Conservation (phyloP, 108 stramenopile species). For the Pseudonitzschia delicatissima region DNA sequence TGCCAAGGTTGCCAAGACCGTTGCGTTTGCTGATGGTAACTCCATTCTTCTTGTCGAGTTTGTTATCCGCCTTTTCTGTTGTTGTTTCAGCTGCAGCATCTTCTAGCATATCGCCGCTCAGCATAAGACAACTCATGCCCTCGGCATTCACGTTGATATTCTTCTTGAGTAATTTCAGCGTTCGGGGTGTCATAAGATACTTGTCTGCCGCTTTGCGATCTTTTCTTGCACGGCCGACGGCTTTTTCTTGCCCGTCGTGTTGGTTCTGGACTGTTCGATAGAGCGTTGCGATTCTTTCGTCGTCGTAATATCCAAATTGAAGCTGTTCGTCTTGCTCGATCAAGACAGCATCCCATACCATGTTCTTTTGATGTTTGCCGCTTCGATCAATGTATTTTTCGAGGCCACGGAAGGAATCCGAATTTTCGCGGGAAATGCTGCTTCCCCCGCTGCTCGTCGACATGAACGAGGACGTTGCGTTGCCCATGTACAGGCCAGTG, state of each 20-base stretch:
- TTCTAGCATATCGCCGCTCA: too few relatives aligned
- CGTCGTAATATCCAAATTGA: conserved; percentile 18
- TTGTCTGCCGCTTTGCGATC: neutral
- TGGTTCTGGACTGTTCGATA: neutral
- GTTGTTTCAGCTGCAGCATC: too few relatives aligned
- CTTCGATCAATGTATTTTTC: conserved; percentile 31
- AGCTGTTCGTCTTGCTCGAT: conserved; percentile 38
- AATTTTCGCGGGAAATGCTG: neutral
- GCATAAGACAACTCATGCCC: too few relatives aligned
- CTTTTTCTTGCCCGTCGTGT: neutral
- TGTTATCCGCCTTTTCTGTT: too few relatives aligned
- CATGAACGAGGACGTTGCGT: neutral
- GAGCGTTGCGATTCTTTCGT: conserved; percentile 20
- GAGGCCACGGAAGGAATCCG: conserved; percentile 30
- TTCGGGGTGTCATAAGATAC: conserved; percentile 3
- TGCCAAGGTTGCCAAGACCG: too few relatives aligned
- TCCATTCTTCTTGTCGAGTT: too few relatives aligned
- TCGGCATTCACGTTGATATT: too few relatives aligned
- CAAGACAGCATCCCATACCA: conserved; percentile 30
- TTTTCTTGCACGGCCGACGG: conserved; percentile 1
- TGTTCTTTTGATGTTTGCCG: conserved; percentile 5
- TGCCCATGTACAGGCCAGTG: neutral
- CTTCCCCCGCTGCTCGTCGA: neutral
- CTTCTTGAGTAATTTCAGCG: conserved; percentile 1
- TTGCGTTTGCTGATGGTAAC: too few relatives aligned